Conservation (phyloP, 169 alveolate species). For the Plasmodium falciparum region DNA sequence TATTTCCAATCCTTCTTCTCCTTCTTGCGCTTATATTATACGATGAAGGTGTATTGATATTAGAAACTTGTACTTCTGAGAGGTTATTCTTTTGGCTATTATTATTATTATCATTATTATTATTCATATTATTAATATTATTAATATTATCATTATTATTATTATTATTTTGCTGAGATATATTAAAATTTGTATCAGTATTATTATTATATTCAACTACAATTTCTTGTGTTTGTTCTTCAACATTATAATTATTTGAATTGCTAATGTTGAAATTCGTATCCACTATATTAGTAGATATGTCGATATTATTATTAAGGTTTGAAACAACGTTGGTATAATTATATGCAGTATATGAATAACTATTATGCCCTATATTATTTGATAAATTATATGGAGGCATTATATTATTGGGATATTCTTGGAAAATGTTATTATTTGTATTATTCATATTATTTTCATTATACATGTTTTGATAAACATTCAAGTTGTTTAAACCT, state of each 20-base stretch:
- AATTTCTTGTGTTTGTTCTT: background rate
- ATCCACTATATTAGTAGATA: background rate
- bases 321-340: constrained; percentile 1
- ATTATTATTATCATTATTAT: constrained; percentile 15
- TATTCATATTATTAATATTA: no score
- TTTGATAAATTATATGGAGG: constrained; percentile 16
- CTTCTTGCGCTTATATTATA: constrained; percentile 7
- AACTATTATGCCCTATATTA: constrained; percentile 4
- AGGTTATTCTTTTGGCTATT: constrained; percentile 17
- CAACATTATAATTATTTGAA: no score
- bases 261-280: no score
- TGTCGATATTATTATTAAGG: background rate
- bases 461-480: constrained; percentile 25
- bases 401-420: constrained; percentile 1
- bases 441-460: background rate
- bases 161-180: constrained; percentile 5
- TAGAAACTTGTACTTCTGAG: constrained; percentile 27
- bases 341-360: constrained; percentile 9
- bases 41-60: constrained; percentile 9
- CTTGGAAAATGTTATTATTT: background rate
- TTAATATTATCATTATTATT: constrained; percentile 14
- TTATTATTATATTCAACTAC: constrained; percentile 4
- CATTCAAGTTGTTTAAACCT: no score
- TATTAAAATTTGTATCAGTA: background rate
- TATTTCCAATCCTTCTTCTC: constrained; percentile 30